Evolutionary conservation across 768 basidiomycete species (phyloP), one percentile per base, ranked within the genome.

Genomic region (Leccinum variicolor): DNA sequence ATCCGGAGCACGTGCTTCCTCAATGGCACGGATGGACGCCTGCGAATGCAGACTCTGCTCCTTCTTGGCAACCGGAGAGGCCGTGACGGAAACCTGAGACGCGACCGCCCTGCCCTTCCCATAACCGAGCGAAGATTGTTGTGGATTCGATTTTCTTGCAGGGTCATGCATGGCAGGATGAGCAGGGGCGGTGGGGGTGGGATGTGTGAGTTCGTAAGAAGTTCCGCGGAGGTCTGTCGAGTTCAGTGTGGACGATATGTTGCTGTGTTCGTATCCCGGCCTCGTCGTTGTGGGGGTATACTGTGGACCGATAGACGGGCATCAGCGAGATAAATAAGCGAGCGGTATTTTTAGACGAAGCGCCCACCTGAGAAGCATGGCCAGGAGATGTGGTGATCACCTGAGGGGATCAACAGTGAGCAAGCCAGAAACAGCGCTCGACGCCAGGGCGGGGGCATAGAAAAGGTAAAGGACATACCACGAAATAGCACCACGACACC

Each of bases 401-500:
- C 89, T 91, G 62, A 3, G 17, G 23, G n/a, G 23, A 45, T 47
- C 7, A 33, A 19, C 21, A 33, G 53, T 48, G 29, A n/a, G 51
- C 52, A 41, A 19, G n/a, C 39, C 39, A 26, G 21, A n/a, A 33
- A 33, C 13, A n/a, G 14, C 39, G 45, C n/a, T 28, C 13, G 50
- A 43, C 9, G 31, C 17, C 52, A 49, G n/a, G 41, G 41, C 19
- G 41, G 11, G 28, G 45, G 26, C 13, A 29, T 13, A 28, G 33
- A 48, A 50, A 54, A 26, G 41, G 26, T 69, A 19, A 43, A 4
- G 36, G 36, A 9, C 81, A 52, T 55, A 91, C 92, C 80, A 82
- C 84, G 21, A 80, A 55, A 73, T 95, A 96, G 14, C 86, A 81
- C 92, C 92, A 94, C 0, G 86, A 46, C 78, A 84, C 79, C 81